These are phyloP conservation scores for Penicillium canescens DNA, from an alignment of 495 filamentous ascomycete genomes.

Conservation along the genomic window DNA sequence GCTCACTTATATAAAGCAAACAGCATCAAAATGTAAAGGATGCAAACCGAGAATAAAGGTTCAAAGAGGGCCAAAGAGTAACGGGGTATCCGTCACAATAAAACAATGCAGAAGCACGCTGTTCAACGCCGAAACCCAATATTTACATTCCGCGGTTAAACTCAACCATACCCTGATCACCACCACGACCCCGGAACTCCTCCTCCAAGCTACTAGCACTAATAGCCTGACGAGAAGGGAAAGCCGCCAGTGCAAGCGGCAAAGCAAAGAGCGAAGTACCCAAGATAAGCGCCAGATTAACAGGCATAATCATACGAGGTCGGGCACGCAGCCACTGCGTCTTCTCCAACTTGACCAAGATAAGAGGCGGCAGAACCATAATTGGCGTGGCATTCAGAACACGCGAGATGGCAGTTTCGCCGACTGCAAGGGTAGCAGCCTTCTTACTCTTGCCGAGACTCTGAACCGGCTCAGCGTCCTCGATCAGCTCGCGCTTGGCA, in stretches of 20 bases:
- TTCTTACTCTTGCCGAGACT: slow-evolving; percentile 82
- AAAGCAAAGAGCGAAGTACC: slow-evolving; percentile 80
- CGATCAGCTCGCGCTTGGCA: slow-evolving; percentile 54
- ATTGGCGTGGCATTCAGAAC: slow-evolving; percentile 93
- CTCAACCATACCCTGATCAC: slow-evolving; percentile 72
- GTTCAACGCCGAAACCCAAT: slow-evolving; percentile 2
- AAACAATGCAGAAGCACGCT: slow-evolving; percentile 3
- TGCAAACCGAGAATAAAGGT: background rate
- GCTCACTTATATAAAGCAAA: background rate
- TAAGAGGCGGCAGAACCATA: slow-evolving; percentile 89
- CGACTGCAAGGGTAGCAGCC: slow-evolving; percentile 84
- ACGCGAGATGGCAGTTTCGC: slow-evolving; percentile 84
- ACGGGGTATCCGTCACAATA: background rate
- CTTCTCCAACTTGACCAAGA: slow-evolving; percentile 79
- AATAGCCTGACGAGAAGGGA: slow-evolving; percentile 85
- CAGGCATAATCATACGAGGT: slow-evolving; percentile 69
- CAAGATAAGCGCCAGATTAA: slow-evolving; percentile 82
- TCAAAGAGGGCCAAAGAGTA: background rate
- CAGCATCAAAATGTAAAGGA: background rate
- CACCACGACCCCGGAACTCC: slow-evolving; percentile 79
- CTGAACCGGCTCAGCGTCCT: slow-evolving; percentile 46
- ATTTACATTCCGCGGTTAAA: slow-evolving; percentile 87
- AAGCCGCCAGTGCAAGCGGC: slow-evolving; percentile 76
- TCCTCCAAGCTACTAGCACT: slow-evolving; percentile 70
- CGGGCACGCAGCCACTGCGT: slow-evolving; percentile 71